These are phyloP conservation scores for Chrysophaeum taylorii DNA, from an alignment of 352 stramenopile species.

Conservation along the genomic window DNA sequence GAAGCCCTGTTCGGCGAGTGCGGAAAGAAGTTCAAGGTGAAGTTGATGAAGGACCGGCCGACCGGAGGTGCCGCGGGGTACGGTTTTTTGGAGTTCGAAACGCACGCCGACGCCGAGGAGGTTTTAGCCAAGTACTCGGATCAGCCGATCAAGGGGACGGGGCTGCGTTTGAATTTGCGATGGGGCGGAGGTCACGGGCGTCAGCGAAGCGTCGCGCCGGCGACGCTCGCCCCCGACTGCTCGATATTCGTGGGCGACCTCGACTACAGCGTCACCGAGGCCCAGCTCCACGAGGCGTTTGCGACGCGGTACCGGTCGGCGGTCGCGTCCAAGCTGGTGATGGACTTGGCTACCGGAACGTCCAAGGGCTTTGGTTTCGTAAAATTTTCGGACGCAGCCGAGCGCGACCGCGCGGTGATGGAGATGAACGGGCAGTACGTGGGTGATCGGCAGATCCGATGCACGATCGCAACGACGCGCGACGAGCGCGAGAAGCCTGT, in stretches of 20 bases:
- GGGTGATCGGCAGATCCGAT: conserved; percentile 67
- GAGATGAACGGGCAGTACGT: conserved; percentile 77
- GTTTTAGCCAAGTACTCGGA: conserved; percentile 71
- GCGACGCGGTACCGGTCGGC: conserved; percentile 60
- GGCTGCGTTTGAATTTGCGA: background rate
- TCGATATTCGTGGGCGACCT: conserved; percentile 81
- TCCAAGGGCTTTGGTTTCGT: conserved; percentile 82
- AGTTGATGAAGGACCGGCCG: conserved; percentile 74
- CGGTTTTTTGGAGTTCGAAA: conserved; percentile 75
- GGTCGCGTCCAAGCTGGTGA: conserved; percentile 71
- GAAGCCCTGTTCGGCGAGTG: background rate
- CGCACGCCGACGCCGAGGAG: conserved; percentile 58
- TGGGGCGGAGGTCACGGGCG: conserved; percentile 11
- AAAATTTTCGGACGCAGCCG: conserved; percentile 67
- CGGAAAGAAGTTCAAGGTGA: conserved; percentile 37
- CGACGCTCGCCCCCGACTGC: too few species aligned
- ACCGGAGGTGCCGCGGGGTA: conserved; percentile 72
- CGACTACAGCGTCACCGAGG: conserved; percentile 69
- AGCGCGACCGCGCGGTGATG: conserved; percentile 66
- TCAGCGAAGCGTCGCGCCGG: too few species aligned
- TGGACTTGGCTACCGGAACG: conserved; percentile 68
- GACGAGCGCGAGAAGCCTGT: conserved; percentile 32
- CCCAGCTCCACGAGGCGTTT: conserved; percentile 68
- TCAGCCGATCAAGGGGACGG: conserved; percentile 53
- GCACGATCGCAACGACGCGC: conserved; percentile 71